Base-by-base conservation (phyloP, 768 basidiomycete genomes). In the Hemileccinum impolitum region DNA sequence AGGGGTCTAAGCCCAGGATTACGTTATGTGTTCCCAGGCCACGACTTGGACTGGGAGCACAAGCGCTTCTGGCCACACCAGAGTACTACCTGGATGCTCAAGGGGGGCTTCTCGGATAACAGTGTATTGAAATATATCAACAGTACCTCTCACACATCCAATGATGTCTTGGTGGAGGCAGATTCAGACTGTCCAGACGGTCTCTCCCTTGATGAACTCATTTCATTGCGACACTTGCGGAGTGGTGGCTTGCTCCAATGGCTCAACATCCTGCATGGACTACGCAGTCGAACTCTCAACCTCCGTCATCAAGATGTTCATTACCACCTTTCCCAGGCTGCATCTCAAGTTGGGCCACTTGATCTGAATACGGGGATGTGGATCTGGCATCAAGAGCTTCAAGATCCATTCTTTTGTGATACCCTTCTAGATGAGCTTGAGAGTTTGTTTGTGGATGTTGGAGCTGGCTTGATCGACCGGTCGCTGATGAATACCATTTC, bases 191-290 rank as follows among this genome's bases (percentile, higher is more conserved):
- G 74, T 45, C 73, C 71, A 1, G 37, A 43, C 18, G 61, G 69
- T 19, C 59, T 78, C 12, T 64, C 45, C 25, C 43, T 74, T 3
- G 73, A 78, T 23, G 75, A 79, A 44, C 70, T 65, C 26, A 61
- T 71, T 18, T 17, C 36, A 37, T 17, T 18, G 3, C 3, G 36
- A 18, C 36, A 37, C 17, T 37, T 37, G 17, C 36, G 67, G 6
- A 65, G 69, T 30, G 75, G 78, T 3, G 45, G 61, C 0, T 60
- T 46, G 3, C 53, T 78, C 0, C 78, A 79, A 41, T 78, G 75
- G 77, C 55, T 70, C 31, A 79, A 79, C 50, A 73, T 79, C 28
- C 53, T 65, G 5, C 67, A 71, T 19, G 74, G 73, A 52, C 49
- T 79, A 15, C 63, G 61, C 8, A 63, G 65, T 2, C 56, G 64